Base-by-base conservation (phyloP, 2,329 filamentous ascomycete genomes). In the Fonsecaea multimorphosa region DNA sequence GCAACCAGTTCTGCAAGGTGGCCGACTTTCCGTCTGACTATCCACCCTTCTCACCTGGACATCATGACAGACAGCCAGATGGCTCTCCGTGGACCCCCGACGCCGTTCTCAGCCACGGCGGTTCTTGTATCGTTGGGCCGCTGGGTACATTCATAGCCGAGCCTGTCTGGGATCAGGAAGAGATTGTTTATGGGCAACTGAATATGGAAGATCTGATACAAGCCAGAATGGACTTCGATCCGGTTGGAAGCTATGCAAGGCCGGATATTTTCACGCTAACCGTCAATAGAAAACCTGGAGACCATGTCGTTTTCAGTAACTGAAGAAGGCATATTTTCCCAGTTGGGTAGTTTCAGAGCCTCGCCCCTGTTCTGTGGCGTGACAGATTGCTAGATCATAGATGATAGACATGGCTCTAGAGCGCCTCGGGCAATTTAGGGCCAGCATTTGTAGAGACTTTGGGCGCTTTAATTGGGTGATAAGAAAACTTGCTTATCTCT, bases 111-210 rank as follows among this genome's bases (percentile, higher is more conserved):
- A 19, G 91, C 83, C n/a, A 85, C 11, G 93, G 93, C 24, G 93
- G 93, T 0, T 95, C 91, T 0, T 90, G 87, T 72, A 94, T 97
- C 70, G 82, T 95, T 24, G 89, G 86, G 4, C 93, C 93, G 0
- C 82, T 89, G 40, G 93, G 93, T 0, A 86, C 93, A 14, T 86
- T 94, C 0, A 78, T 96, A 1, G 87, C 87, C 1, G 92, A 90
- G 0, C 93, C 93, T 0, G 81, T 95, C 66, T 97, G 93, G 93
- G 91, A 96, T 65, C 77, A 22, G 22, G 60, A 62, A 32, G 60
- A 34, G 19, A 62, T 62, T 19, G 52, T 62, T 6, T 62, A 62
- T 81, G 51, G 88, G 93, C 63, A 81, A 89, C 16, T 62, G 32
- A 77, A 81, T 44, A 88, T 93, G 63, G 81, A 89, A 14, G 82